phyloP scores from a whole-genome alignment of 164 flowering plant species.

The Vitis rotundifolia region DNA sequence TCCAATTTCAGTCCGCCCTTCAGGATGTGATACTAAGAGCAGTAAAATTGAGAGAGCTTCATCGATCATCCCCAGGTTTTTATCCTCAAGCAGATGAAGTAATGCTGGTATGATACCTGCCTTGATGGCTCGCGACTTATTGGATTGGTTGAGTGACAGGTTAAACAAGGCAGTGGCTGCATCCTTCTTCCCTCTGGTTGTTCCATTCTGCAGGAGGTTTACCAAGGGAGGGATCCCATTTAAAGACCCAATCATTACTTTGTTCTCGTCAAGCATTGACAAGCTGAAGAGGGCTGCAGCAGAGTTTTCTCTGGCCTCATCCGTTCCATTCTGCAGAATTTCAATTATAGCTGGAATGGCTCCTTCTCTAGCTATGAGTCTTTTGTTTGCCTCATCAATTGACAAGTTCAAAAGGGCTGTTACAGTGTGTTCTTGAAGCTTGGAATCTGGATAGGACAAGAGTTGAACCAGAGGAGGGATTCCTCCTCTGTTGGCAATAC shows the following conservation, averaged over 20 bases:
- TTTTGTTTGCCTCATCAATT: constrained; percentile 75
- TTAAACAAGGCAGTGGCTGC: constrained; percentile 88
- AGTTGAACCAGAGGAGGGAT: constrained; percentile 9
- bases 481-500: constrained; percentile 1
- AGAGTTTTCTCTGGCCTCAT: constrained; percentile 76
- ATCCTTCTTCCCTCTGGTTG: constrained; percentile 80
- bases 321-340: constrained; percentile 54
- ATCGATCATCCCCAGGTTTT: constrained; percentile 63
- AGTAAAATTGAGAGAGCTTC: constrained; percentile 72
- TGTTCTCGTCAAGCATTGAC: constrained; percentile 83
- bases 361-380: constrained; percentile 52
- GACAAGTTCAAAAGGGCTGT: constrained; percentile 84
- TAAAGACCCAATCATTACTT: constrained; percentile 47
- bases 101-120: constrained; percentile 69
- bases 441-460: constrained; percentile 13
- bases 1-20: constrained; percentile 33
- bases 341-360: constrained; percentile 77
- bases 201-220: constrained; percentile 56
- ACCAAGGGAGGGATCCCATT: constrained; percentile 80
- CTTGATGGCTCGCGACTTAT: constrained; percentile 59
- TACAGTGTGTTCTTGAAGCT: constrained; percentile 74
- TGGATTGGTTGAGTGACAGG: constrained; percentile 63
- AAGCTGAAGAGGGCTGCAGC: constrained; percentile 90
- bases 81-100: constrained; percentile 45
- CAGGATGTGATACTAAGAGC: constrained; percentile 58